Base-by-base conservation (phyloP, 805 yeast genomes). In the Hanseniaspora pseudoguilliermondii region DNA sequence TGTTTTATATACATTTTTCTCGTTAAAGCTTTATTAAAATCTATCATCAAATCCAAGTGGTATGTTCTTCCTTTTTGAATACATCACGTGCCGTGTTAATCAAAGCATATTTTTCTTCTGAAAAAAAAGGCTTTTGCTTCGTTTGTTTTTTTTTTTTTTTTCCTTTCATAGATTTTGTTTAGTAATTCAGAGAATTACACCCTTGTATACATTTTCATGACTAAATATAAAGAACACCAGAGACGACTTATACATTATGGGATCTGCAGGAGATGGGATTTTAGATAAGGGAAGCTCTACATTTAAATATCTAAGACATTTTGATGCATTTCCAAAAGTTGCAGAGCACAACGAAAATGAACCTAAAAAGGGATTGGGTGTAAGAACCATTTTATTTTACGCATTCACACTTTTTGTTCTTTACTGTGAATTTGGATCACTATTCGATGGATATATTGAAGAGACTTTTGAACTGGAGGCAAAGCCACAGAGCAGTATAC, bases 341-440 rank as follows among this genome's bases (percentile, higher is more conserved):
- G 78, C 82, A 21, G 76, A 81, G n/a, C 71, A 80, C 27, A 89
- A 87, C 63, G 76, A 83, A 47, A 84, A 84, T 49, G 73, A 87
- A 60, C 84, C 95, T 1, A 70, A 78, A 32, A 75, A 93, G 59
- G 96, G 96, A 2, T 27, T 49, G 38, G 90, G 93, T 5, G 65
- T 79, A 18, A 79, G 89, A 16, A 82, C 95, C 0, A 61, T 87
- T 4, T 44, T 84, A 49, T 81, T 89, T 16, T 73, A 77, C n/a
- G 60, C 84, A 27, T 74, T 77, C 57, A 77, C 85, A 18, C 63
- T 87, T 16, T 79, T 88, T 63, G 72, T 90, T 39, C 68, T 86
- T 6, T 91, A 95, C 86, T 79, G 86, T 15, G 95, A 90, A 65
- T 69, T 89, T 32, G 95, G 97, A 8, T 83, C 85, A 15, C 86